These are phyloP conservation scores for Candida maltosa DNA, from an alignment of 805 yeast species.

Conservation along the genomic window DNA sequence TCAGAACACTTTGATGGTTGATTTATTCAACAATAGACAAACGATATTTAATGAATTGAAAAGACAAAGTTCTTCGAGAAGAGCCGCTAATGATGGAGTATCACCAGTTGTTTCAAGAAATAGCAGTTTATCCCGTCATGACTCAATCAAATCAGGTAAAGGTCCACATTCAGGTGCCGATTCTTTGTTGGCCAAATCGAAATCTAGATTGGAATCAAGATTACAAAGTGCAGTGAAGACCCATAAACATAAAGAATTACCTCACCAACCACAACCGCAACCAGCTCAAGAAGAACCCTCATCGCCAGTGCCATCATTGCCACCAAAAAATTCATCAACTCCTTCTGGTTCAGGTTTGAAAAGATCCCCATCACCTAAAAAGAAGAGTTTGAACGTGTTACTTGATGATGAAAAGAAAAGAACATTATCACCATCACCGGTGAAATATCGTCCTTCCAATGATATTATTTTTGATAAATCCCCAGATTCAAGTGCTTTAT, in stretches of 20 bases:
- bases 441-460: conserved; percentile 11
- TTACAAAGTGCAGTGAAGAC: conserved; percentile 22
- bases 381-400: conserved; percentile 24
- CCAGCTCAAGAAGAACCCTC: conserved; percentile 1
- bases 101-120: conserved; percentile 2
- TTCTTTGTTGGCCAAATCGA: conserved; percentile 16
- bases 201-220: conserved; percentile 23
- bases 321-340: too few species aligned
- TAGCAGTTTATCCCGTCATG: conserved; percentile 1
- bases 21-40: conserved; percentile 54
- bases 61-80: conserved; percentile 25
- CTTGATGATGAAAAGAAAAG: conserved; percentile 7
- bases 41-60: conserved; percentile 62
- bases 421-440: conserved; percentile 1
- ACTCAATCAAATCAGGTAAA: background rate
- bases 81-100: background rate
- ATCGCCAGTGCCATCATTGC: conserved; percentile 18
- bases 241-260: background rate
- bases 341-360: conserved; percentile 17
- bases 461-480: conserved; percentile 21
- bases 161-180: background rate
- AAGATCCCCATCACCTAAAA: conserved; percentile 39
- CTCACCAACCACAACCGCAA: background rate
- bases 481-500: conserved; percentile 11
- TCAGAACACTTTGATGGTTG: conserved; percentile 56